Percentiles rank a stretch among this genome's conserved stretches.
Conservation (phyloP, 1,284 basidiomycete species). For the Apiotrichum gracile region DNA sequence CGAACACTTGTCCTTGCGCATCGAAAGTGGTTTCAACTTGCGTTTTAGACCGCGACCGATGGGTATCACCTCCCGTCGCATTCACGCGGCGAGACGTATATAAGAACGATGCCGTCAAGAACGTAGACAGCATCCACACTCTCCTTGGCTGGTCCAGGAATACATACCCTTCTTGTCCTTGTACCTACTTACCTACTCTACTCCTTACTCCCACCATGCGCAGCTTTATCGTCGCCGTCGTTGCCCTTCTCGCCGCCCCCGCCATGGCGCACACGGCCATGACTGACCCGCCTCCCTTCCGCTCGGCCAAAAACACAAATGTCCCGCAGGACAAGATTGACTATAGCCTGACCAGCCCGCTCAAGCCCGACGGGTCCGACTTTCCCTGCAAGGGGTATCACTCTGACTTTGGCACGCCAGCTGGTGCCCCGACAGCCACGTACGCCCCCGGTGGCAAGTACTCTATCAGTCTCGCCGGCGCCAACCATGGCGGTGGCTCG, state of each 20-base stretch:
- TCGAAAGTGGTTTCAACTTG: too few relatives aligned
- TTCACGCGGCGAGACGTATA: too few relatives aligned
- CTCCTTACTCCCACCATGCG: too few relatives aligned
- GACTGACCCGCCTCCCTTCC: constrained; percentile 36
- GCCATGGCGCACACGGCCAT: constrained; percentile 41
- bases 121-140: too few relatives aligned
- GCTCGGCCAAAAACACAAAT: constrained; percentile 33
- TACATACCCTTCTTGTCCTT: too few relatives aligned
- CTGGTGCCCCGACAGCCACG: constrained; percentile 31
- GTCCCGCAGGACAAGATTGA: constrained; percentile 34
- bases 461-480: constrained; percentile 35
- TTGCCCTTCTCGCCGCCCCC: constrained; percentile 14
- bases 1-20: too few relatives aligned
- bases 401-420: too few relatives aligned
- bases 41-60: too few relatives aligned
- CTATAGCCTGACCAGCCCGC: constrained; percentile 44
- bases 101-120: too few relatives aligned
- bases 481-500: constrained; percentile 46
- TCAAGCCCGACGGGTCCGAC: constrained; percentile 31
- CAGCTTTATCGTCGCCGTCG: constrained; percentile 5
- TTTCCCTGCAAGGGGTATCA: constrained; percentile 49
- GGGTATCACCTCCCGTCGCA: too few relatives aligned
- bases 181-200: too few relatives aligned
- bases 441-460: constrained; percentile 31
- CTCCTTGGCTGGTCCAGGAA: too few relatives aligned